A percentile compares a stretch with the other conserved stretches of the same genome.
Evolutionary conservation across 345 rosid genomes (phyloP).

Genomic region (Salix purpurea): DNA sequence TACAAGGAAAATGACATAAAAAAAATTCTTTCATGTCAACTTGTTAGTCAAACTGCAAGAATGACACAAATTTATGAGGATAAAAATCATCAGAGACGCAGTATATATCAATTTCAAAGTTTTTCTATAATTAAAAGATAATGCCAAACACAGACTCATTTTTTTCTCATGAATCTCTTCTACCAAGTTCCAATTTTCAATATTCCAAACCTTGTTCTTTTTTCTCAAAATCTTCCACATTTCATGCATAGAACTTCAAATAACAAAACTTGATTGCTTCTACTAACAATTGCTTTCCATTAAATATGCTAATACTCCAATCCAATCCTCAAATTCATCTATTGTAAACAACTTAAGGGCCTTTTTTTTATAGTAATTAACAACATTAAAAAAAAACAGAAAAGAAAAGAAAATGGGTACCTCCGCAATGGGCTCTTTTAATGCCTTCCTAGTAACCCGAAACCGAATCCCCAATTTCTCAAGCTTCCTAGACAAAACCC

Average conservation of each 20-base stretch:
- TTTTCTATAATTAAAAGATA: too few species aligned
- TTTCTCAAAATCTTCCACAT: neutral
- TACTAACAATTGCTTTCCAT: neutral
- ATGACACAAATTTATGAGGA: neutral
- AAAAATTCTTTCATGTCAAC: too few species aligned
- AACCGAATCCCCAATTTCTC: constrained; percentile 91
- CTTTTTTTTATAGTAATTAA: neutral
- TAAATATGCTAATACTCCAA: neutral
- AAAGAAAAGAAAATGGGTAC: constrained; percentile 23
- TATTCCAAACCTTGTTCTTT: neutral
- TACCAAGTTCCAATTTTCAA: too few species aligned
- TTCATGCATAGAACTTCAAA: neutral
- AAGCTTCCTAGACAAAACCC: constrained; percentile 73
- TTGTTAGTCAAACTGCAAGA: neutral
- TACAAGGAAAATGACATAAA: neutral
- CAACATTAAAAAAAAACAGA: neutral
- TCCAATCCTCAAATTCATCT: neutral
- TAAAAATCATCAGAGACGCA: too few species aligned
- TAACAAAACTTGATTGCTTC: neutral
- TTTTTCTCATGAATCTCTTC: neutral
- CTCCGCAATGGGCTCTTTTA: constrained; percentile 80
- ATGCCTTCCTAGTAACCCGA: constrained; percentile 65
- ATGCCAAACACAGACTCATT: too few species aligned
- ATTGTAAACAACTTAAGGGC: neutral
- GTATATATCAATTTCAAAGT: too few species aligned